phyloP scores from a whole-genome alignment of 768 basidiomycete species.

The Hygrocybe punicea region DNA sequence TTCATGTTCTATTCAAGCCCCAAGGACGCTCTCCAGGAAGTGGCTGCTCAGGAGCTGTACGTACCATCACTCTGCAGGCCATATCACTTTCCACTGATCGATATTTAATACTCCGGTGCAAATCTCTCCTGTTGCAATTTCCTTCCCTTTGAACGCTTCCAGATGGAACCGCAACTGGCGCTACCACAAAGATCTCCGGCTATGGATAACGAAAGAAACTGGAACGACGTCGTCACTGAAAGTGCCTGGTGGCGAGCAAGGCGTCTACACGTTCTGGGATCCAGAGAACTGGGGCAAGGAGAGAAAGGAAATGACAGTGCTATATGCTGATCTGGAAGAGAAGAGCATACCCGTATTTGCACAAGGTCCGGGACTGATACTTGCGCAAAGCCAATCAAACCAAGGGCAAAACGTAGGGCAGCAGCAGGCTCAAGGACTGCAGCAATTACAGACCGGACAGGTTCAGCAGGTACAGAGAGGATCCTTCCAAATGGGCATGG shows the following conservation, averaged over 20 bases:
- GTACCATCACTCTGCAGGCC: constrained; percentile 33
- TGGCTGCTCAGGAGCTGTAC: constrained; percentile 92
- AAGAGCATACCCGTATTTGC: constrained; percentile 63
- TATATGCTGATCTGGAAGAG: constrained; percentile 73
- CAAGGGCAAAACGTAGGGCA: constrained; percentile 43
- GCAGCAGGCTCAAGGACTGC: constrained; percentile 25
- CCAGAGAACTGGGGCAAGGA: constrained; percentile 75
- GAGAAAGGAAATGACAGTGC: constrained; percentile 72
- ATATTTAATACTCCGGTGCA: constrained; percentile 4
- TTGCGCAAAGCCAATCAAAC: constrained; percentile 30
- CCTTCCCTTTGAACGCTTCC: neutral
- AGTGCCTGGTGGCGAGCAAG: constrained; percentile 78
- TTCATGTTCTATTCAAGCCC: constrained; percentile 98
- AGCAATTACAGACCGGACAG: constrained; percentile 28
- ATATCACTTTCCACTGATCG: neutral
- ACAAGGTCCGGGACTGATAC: constrained; percentile 46
- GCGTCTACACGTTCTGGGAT: constrained; percentile 89
- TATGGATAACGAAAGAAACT: constrained; percentile 86
- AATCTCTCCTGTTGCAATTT: neutral
- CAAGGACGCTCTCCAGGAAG: constrained; percentile 87
- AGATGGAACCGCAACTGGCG: constrained; percentile 96
- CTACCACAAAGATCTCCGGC: constrained; percentile 86
- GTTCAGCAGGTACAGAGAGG: constrained; percentile 39
- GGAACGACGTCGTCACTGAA: constrained; percentile 73
- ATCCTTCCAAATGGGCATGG: constrained; percentile 52